Base-by-base conservation (phyloP, 306 rosid genomes). In the Hippophae gyantsensis region DNA sequence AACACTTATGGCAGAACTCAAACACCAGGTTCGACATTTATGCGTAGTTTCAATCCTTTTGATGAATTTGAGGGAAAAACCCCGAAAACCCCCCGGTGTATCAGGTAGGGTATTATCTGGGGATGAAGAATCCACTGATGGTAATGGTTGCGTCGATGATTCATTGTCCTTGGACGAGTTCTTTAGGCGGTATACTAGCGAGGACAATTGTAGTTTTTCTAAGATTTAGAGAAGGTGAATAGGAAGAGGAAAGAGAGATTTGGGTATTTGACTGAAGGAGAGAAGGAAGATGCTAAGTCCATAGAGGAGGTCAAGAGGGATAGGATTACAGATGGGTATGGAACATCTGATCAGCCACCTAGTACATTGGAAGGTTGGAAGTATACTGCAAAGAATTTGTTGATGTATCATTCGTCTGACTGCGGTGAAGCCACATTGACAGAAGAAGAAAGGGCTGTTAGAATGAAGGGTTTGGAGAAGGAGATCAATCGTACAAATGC, bases 391-490 rank as follows among this genome's bases (percentile, higher is more conserved):
- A 88, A 88, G 72, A 93, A 93, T 74, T 63, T 93, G 73, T 69
- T 93, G 71, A 93, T 93, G 99, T 89, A 93, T 63, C 99, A 93
- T 71, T 95, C 97, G 5, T 69, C 89, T 13, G 97, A 92, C 77
- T 58, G 84, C 1, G 99, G 99, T 6, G 99, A 88, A 74, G 99
- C 62, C 10, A 83, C 90, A 0, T 70, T 93, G 74, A 93, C 99
- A 1, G 85, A 80, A 71, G 95, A 86, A 76, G 99, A 93, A 68
- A 61, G 61, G 49, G 85, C 94, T 0, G 64, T 70, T 54, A 78
- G 99, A 69, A 64, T 88, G 69, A 93, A 93, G 74, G 79, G 76
- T 5, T 55, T 85, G 55, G 90, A 95, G 10, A 92, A 92, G 84
- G 96, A 84, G 79, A 83, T 92, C 47, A 79, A 13, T 61, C 78